Percentiles rank a stretch among this genome's conserved stretches.
Evolutionary conservation across 2,329 filamentous ascomycete species (phyloP).

Genomic region (Fusarium sp.): DNA sequence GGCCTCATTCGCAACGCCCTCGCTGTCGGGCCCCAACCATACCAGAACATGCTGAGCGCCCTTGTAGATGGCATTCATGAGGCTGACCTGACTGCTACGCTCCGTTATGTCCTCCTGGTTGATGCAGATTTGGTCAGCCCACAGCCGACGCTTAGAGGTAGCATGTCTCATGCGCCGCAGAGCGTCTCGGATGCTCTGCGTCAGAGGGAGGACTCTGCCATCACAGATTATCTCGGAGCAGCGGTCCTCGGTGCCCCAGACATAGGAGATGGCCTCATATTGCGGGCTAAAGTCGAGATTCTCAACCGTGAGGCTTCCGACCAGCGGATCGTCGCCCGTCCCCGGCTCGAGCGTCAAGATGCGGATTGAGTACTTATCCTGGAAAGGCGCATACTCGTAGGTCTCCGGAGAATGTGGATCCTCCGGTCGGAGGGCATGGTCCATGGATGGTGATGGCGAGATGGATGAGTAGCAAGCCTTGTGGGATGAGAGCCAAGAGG

Average conservation of each 20-base stretch:
- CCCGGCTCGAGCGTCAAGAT: constrained; percentile 53
- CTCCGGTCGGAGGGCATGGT: constrained; percentile 11
- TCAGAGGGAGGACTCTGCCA: constrained; percentile 47
- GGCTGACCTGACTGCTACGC: constrained; percentile 54
- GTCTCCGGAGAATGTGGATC: neutral
- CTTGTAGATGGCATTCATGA: constrained; percentile 58
- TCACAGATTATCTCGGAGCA: constrained; percentile 44
- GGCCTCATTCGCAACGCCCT: constrained; percentile 49
- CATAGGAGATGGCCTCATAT: constrained; percentile 57
- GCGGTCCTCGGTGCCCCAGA: constrained; percentile 52
- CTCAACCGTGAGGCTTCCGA: constrained; percentile 47
- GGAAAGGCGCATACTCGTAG: constrained; percentile 46
- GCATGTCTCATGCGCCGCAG: constrained; percentile 49
- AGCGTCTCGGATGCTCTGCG: constrained; percentile 52
- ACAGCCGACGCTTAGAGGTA: constrained; percentile 50
- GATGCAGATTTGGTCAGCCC: constrained; percentile 61
- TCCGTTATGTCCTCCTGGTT: constrained; percentile 57
- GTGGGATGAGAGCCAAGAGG: neutral
- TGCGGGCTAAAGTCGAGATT: constrained; percentile 40
- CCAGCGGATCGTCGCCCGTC: constrained; percentile 46
- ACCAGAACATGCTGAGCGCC: constrained; percentile 53
- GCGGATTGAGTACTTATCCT: constrained; percentile 46
- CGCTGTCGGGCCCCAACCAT: constrained; percentile 54
- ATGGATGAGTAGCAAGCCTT: constrained; percentile 18
- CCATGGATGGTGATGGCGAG: constrained; percentile 32